Base-by-base conservation (phyloP, 1,284 basidiomycete genomes). In the Irpex rosettiformis region DNA sequence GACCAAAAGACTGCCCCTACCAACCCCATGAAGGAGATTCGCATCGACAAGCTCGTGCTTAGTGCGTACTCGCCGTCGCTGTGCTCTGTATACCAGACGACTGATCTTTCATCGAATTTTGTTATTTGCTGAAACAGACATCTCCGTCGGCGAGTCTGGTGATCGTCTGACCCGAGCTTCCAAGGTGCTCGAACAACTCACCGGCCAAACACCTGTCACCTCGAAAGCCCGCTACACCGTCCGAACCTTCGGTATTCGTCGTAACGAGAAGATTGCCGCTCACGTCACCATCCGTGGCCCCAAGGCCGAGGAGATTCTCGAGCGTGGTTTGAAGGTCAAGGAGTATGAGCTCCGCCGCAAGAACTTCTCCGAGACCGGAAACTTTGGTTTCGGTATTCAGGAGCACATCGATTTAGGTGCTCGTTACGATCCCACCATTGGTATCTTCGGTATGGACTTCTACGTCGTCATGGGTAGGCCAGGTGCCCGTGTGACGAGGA, bases 151-250 rank as follows among this genome's bases (percentile, higher is more conserved):
- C 76, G 96, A 98, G 84, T 98, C 96, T 70, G 96, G 96, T 82
- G 96, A 99, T 88, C 88, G 96, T 77, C 84, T 99, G 70, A 99
- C 97, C 67, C 93, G 97, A 82, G 96, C 96, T 62, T 95, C 96
- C 77, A 99, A 99, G 82, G 96, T 99, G 67, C 84, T 99, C 72
- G 97, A 99, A 81, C 97, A 99, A 81, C 90, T 99, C 65, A 99
- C 96, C 68, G 97, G 96, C 73, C 96, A 99, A 84, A 95, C 96
- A 60, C 96, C 97, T 72, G 96, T 99, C 69, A 98, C 96, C 70
- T 97, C 94, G 77, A 99, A 98, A 86, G 96, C 96, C 64, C 94
- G 96, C 70, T 99, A 97, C 92, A 99, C 97, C 71, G 94, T 99
- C 78, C 95, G 96, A 72, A 93, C 93, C 60, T 99, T 99, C 82